These are phyloP conservation scores for Talaromyces proteolyticus DNA, from an alignment of 495 filamentous ascomycete genomes.

Conservation along the genomic window DNA sequence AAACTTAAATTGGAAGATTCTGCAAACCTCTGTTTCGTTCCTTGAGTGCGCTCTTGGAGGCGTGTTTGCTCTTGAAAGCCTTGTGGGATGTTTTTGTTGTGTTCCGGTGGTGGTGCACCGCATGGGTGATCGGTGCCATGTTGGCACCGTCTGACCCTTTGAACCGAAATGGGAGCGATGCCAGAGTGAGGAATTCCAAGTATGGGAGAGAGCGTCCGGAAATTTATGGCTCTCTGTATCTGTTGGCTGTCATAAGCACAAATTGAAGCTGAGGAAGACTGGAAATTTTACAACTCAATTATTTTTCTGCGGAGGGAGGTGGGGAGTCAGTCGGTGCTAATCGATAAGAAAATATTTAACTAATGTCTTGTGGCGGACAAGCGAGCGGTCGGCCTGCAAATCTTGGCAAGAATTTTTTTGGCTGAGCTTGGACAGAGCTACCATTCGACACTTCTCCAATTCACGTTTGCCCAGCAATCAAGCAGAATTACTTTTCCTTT, in stretches of 20 bases:
- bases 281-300: conserved; percentile 5
- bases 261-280: conserved; percentile 3
- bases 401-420: conserved; percentile 21
- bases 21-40: conserved; percentile 70
- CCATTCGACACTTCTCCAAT: neutral
- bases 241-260: neutral
- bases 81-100: conserved; percentile 86
- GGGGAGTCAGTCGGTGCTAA: conserved; percentile 1
- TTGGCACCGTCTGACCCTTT: conserved; percentile 68
- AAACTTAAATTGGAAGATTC: neutral
- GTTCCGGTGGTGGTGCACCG: conserved; percentile 78
- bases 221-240: neutral
- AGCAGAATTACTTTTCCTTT: neutral
- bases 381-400: conserved; percentile 18
- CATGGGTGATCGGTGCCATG: conserved; percentile 36
- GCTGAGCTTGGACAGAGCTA: neutral
- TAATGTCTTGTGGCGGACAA: conserved; percentile 34
- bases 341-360: conserved; percentile 34
- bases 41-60: conserved; percentile 80
- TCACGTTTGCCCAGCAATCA: neutral
- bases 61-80: conserved; percentile 82
- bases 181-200: conserved; percentile 19
- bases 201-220: neutral
- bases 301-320: neutral
- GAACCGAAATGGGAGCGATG: conserved; percentile 78